phyloP scores from a whole-genome alignment of 2,329 filamentous ascomycete genomes.

The Penicillium sp. region DNA sequence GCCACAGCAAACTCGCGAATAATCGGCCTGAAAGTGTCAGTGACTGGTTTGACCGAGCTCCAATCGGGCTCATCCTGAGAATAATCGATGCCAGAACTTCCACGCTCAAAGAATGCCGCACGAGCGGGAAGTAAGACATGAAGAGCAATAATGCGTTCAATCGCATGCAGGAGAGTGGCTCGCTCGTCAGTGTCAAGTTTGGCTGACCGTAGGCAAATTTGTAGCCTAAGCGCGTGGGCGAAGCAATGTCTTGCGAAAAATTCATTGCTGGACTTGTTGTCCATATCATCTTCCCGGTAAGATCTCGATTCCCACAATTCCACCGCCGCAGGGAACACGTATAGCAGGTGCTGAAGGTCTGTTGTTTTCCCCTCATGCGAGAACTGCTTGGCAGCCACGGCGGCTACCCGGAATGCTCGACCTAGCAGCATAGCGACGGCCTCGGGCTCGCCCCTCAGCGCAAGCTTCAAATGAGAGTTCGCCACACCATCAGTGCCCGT shows the following conservation, averaged over 20 bases:
- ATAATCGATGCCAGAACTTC: slow-evolving; percentile 35
- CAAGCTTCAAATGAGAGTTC: slow-evolving; percentile 42
- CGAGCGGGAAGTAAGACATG: slow-evolving; percentile 45
- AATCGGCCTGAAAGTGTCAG: slow-evolving; percentile 36
- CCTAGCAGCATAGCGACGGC: slow-evolving; percentile 37
- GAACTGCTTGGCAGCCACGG: slow-evolving; percentile 32
- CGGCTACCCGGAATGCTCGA: slow-evolving; percentile 34
- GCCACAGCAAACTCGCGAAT: slow-evolving; percentile 28
- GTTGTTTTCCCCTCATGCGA: slow-evolving; percentile 29
- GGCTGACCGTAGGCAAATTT: slow-evolving; percentile 27
- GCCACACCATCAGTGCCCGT: slow-evolving; percentile 30
- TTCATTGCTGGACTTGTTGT: slow-evolving; percentile 37
- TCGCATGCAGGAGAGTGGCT: slow-evolving; percentile 30
- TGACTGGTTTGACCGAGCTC: slow-evolving; percentile 36
- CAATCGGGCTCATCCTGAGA: slow-evolving; percentile 35
- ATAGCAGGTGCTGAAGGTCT: slow-evolving; percentile 35
- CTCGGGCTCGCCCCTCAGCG: slow-evolving; percentile 38
- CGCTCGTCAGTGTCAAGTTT: slow-evolving; percentile 33
- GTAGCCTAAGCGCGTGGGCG: slow-evolving; percentile 35
- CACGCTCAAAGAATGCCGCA: slow-evolving; percentile 36
- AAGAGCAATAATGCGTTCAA: slow-evolving; percentile 40
- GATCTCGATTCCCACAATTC: slow-evolving; percentile 42
- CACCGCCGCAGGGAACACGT: slow-evolving; percentile 34
- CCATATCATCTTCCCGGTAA: slow-evolving; percentile 31
- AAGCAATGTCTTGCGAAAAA: slow-evolving; percentile 36